These are phyloP conservation scores for Bonnemaisonia californica DNA, from an alignment of 31 red algal genomes.

Conservation along the genomic window DNA sequence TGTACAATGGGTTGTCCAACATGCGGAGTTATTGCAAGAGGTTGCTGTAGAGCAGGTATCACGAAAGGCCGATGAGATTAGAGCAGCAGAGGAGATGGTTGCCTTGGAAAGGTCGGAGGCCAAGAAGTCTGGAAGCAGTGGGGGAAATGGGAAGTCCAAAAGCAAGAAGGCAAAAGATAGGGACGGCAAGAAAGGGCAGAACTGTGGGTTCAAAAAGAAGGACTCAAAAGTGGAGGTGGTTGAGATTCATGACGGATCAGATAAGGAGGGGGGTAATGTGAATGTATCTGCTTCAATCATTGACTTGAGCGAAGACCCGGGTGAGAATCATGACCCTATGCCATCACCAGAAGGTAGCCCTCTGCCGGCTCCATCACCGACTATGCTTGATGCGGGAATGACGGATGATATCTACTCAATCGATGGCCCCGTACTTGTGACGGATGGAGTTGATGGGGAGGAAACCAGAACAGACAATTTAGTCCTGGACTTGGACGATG, in stretches of 20 bases:
- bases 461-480: neutral
- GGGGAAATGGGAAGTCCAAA: conserved; percentile 28
- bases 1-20: conserved; percentile 95
- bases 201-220: conserved; percentile 22
- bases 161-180: conserved; percentile 40
- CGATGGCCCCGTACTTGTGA: neutral
- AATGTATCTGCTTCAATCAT: neutral
- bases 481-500: conserved; percentile 16
- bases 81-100: conserved; percentile 76
- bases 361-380: neutral
- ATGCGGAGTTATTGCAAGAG: conserved; percentile 85
- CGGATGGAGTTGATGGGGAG: conserved; percentile 8
- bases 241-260: conserved; percentile 19
- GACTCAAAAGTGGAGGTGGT: neutral
- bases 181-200: conserved; percentile 8
- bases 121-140: conserved; percentile 6
- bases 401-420: conserved; percentile 27
- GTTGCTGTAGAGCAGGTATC: conserved; percentile 78
- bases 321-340: neutral
- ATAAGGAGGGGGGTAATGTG: conserved; percentile 6
- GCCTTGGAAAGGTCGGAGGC: conserved; percentile 49
- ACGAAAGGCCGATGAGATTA: conserved; percentile 56
- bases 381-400: conserved; percentile 22
- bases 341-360: conserved; percentile 3
- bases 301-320: neutral